These are phyloP conservation scores for Bryoerythrophyllum caledonicum DNA, from an alignment of 225 moss, liverwort and hornwort genomes.

Conservation along the genomic window DNA sequence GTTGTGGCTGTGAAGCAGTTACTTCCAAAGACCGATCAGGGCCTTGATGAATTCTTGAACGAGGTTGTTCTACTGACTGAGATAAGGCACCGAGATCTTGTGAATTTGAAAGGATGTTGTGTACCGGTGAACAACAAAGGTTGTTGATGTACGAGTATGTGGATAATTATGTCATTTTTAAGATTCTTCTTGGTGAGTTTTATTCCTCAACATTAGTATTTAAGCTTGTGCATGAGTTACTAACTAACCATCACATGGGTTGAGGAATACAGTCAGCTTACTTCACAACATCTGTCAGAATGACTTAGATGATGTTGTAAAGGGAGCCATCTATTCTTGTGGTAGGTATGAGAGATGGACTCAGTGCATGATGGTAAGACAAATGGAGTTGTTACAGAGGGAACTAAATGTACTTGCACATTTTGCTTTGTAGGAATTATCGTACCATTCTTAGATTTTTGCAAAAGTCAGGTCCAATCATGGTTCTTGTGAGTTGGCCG, in stretches of 20 bases:
- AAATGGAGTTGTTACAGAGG: too few relatives aligned
- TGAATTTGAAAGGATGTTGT: slow-evolving; percentile 51
- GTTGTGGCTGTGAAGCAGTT: slow-evolving; percentile 9
- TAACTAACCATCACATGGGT: neutral
- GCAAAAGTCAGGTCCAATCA: neutral
- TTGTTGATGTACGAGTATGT: slow-evolving; percentile 50
- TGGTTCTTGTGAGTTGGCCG: neutral
- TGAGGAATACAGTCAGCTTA: too few relatives aligned
- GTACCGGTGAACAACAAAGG: slow-evolving; percentile 24
- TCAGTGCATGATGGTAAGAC: too few relatives aligned
- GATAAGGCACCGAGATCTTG: slow-evolving; percentile 34
- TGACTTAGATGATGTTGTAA: neutral
- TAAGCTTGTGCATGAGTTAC: neutral
- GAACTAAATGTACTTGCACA: too few relatives aligned
- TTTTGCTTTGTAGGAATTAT: too few relatives aligned
- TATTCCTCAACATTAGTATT: neutral
- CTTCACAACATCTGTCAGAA: too few relatives aligned
- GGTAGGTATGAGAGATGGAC: too few relatives aligned
- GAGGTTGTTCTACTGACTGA: slow-evolving; percentile 39
- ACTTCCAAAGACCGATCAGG: neutral
- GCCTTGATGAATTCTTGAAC: slow-evolving; percentile 34
- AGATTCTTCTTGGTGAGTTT: slow-evolving; percentile 13
- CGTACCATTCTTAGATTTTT: too few relatives aligned
- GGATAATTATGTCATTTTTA: slow-evolving; percentile 33
- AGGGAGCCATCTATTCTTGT: too few relatives aligned